phyloP scores from a whole-genome alignment of 1,139 yeast genomes.

The Starmera stellimalicola region DNA sequence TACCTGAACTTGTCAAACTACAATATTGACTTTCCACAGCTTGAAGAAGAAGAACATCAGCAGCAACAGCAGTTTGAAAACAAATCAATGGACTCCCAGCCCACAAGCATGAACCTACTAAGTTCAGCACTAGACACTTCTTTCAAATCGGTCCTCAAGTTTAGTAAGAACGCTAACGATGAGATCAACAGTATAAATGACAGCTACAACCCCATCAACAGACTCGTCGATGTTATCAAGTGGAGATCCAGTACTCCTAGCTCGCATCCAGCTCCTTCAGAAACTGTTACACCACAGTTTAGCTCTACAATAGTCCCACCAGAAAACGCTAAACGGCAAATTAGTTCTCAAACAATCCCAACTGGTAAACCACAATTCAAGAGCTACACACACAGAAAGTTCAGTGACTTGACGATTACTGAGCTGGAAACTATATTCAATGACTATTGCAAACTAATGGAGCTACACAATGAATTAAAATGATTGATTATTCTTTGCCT shows the following conservation, averaged over 20 bases:
- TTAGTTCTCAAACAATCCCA: too few species aligned
- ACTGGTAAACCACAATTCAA: too few species aligned
- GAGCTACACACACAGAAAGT: constrained; percentile 16
- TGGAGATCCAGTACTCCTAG: constrained; percentile 12
- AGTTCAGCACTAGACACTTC: constrained; percentile 24
- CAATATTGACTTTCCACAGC: constrained; percentile 1
- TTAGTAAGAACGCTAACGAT: constrained; percentile 10
- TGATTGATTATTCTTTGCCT: background rate
- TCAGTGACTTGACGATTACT: constrained; percentile 21
- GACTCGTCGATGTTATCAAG: constrained; percentile 14
- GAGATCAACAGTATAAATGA: background rate
- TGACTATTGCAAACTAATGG: constrained; percentile 15
- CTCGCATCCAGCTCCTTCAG: too few species aligned
- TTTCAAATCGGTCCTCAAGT: constrained; percentile 22
- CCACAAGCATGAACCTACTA: constrained; percentile 19
- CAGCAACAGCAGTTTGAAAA: too few species aligned
- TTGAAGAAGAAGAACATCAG: constrained; percentile 7
- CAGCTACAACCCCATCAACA: constrained; percentile 13
- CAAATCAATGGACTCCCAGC: too few species aligned
- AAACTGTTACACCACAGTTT: too few species aligned
- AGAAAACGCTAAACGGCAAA: too few species aligned
- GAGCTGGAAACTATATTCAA: constrained; percentile 23
- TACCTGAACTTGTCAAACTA: constrained; percentile 8
- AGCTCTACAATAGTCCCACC: too few species aligned
- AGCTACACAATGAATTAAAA: background rate